phyloP scores from a whole-genome alignment of 176 grass and related monocot genomes.

The Oryza meyeriana region DNA sequence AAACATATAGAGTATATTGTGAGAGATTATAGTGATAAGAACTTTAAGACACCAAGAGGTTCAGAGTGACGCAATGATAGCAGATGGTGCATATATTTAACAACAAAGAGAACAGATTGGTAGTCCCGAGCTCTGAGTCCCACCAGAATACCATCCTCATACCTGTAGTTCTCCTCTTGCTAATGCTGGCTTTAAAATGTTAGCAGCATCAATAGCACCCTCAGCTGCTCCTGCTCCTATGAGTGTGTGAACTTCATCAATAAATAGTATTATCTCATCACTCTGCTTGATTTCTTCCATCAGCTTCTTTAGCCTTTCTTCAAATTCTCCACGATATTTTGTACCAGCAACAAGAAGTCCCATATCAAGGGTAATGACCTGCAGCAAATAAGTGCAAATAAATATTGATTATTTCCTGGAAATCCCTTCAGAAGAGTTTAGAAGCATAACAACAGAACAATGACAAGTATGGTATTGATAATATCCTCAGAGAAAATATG shows the following conservation, averaged over 20 bases:
- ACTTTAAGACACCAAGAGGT: neutral
- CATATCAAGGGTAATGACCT: conserved; percentile 98
- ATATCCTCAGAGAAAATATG: neutral
- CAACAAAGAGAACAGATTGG: neutral
- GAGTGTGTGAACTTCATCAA: conserved; percentile 95
- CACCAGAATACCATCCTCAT: conserved; percentile 12
- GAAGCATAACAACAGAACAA: neutral
- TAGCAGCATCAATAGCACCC: conserved; percentile 96
- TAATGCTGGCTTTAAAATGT: conserved; percentile 90
- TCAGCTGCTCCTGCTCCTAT: conserved; percentile 94
- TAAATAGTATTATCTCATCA: conserved; percentile 95
- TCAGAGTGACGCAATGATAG: neutral
- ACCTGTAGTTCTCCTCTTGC: conserved; percentile 97
- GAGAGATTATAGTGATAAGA: conserved; percentile 8
- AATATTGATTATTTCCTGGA: conserved; percentile 4
- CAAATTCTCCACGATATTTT: conserved; percentile 96
- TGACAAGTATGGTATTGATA: neutral
- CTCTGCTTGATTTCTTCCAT: conserved; percentile 99
- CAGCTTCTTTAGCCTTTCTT: conserved; percentile 94
- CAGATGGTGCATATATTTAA: neutral
- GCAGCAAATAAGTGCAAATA: conserved; percentile 12
- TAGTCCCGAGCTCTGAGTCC: neutral
- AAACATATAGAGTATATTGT: conserved; percentile 8
- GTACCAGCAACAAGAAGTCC: conserved; percentile 95
- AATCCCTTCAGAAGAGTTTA: conserved; percentile 26